These are phyloP conservation scores for Fusarium xyrophilum DNA, from an alignment of 2,329 filamentous ascomycete genomes.

Conservation along the genomic window DNA sequence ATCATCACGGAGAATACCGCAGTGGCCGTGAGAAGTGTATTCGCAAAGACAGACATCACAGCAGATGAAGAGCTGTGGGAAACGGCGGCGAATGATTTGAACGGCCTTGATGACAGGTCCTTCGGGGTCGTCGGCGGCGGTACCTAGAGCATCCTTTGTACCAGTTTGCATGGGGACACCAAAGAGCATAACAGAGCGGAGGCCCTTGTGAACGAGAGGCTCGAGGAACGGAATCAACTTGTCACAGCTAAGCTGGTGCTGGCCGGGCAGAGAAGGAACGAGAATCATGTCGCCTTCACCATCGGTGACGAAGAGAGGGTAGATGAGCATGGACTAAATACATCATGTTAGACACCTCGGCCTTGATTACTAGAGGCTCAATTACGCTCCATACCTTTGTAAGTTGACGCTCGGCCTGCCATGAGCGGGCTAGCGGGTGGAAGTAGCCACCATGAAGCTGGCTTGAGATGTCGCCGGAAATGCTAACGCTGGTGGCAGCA, in stretches of 20 bases:
- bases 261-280: constrained; percentile 90
- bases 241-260: constrained; percentile 87
- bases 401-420: constrained; percentile 84
- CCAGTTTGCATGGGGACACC: constrained; percentile 84
- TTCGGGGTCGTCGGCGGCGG: constrained; percentile 87
- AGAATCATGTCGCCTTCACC: constrained; percentile 88
- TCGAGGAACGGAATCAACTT: constrained; percentile 83
- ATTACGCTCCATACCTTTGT: constrained; percentile 69
- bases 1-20: constrained; percentile 92
- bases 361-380: not conserved
- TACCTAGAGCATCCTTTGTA: constrained; percentile 90
- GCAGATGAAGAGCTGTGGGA: constrained; percentile 90
- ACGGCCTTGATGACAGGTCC: constrained; percentile 92
- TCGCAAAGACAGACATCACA: constrained; percentile 97
- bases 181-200: constrained; percentile 93
- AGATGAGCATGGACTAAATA: constrained; percentile 92
- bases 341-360: constrained; percentile 20
- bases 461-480: constrained; percentile 77
- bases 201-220: constrained; percentile 85
- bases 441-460: constrained; percentile 85
- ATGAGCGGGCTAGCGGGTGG: constrained; percentile 78
- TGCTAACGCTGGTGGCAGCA: constrained; percentile 72
- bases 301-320: constrained; percentile 95
- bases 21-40: constrained; percentile 98
- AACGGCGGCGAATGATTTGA: constrained; percentile 80